Conservation (phyloP, 1,139 yeast genomes). For the Hansenula lynferdii region DNA sequence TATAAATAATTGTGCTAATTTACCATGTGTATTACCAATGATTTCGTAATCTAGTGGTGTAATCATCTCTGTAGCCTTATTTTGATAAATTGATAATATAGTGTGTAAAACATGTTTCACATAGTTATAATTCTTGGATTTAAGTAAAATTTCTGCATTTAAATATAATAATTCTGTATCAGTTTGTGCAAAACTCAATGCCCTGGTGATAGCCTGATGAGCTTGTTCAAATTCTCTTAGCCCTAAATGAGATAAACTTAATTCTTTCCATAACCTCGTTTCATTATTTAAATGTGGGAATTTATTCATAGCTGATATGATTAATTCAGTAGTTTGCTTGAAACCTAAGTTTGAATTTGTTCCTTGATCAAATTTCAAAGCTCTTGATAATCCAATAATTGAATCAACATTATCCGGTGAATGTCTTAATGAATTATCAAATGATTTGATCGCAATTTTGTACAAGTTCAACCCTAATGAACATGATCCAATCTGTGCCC, state of each 20-base stretch:
- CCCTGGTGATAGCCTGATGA: constrained; percentile 41
- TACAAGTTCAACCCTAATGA: constrained; percentile 40
- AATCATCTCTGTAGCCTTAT: constrained; percentile 19
- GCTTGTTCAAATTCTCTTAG: constrained; percentile 48
- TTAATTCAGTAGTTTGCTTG: constrained; percentile 38
- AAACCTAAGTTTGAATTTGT: constrained; percentile 30
- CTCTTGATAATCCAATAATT: constrained; percentile 37
- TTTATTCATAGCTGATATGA: constrained; percentile 35
- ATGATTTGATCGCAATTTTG: constrained; percentile 39
- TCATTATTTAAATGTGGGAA: constrained; percentile 32
- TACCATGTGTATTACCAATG: constrained; percentile 48
- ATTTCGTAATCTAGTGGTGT: constrained; percentile 34
- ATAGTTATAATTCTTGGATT: constrained; percentile 38
- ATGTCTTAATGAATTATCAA: constrained; percentile 41
- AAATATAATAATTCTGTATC: constrained; percentile 44
- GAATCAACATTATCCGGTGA: constrained; percentile 39
- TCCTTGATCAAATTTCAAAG: constrained; percentile 34
- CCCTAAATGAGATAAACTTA: constrained; percentile 44
- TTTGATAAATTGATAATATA: constrained; percentile 37
- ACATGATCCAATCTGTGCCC: constrained; percentile 49
- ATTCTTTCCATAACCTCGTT: constrained; percentile 38
- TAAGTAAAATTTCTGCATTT: constrained; percentile 39
- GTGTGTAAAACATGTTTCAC: constrained; percentile 44
- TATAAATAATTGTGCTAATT: constrained; percentile 47
- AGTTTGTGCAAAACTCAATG: constrained; percentile 36